These are phyloP conservation scores for Lepraria neglecta DNA, from an alignment of 495 filamentous ascomycete species.

Conservation along the genomic window DNA sequence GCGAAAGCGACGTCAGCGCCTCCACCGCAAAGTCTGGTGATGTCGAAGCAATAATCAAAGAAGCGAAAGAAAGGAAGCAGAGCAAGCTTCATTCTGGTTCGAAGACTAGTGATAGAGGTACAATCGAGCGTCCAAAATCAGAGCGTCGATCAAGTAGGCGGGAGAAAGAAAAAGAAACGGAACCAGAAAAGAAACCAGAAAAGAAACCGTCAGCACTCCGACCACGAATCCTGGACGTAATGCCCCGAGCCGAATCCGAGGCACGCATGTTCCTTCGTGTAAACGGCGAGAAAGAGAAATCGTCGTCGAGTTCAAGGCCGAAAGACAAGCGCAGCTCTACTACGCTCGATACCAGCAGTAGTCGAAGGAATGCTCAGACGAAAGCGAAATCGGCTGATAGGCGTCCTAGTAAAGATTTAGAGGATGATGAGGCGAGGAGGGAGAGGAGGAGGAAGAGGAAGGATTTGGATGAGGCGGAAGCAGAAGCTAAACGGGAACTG, in stretches of 20 bases:
- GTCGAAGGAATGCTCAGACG: conserved; percentile 9
- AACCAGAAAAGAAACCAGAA: conserved; percentile 6
- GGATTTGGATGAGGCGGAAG: conserved; percentile 25
- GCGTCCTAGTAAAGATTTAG: conserved; percentile 1
- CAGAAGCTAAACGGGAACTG: conserved; percentile 21
- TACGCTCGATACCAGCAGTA: conserved; percentile 12
- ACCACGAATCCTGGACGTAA: conserved; percentile 20
- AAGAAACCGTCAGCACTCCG: conserved; percentile 11
- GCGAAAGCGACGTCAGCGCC: conserved; percentile 33
- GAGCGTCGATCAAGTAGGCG: conserved; percentile 12
- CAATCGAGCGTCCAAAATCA: conserved; percentile 13
- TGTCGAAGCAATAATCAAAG: conserved; percentile 18
- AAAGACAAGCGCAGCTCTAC: background rate
- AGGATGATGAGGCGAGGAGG: conserved; percentile 22
- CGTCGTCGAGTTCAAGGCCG: background rate
- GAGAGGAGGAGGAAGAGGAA: conserved; percentile 20
- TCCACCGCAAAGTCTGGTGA: conserved; percentile 28
- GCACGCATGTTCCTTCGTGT: conserved; percentile 17
- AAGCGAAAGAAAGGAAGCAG: conserved; percentile 25
- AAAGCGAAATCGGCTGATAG: conserved; percentile 17
- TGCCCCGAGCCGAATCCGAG: conserved; percentile 21
- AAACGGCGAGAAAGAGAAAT: conserved; percentile 18
- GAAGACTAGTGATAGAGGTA: conserved; percentile 8
- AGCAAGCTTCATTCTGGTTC: conserved; percentile 17
- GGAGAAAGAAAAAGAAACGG: conserved; percentile 14